Conservation (phyloP, 2,329 filamentous ascomycete species). For the Pseudonectria foliicola region DNA sequence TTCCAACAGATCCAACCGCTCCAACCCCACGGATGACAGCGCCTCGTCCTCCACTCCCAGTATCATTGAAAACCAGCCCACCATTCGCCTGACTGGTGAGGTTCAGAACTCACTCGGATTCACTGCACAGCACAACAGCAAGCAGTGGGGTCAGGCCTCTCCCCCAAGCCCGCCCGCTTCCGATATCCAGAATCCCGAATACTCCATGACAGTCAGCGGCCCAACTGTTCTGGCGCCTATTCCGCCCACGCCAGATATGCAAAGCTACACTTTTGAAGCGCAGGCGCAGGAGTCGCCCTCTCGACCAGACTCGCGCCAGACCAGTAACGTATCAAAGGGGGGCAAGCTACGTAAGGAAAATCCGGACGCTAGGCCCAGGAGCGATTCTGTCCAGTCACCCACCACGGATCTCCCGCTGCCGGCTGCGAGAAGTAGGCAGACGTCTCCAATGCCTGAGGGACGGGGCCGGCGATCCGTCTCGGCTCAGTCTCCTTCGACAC, state of each 20-base stretch:
- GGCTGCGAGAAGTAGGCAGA: conserved; percentile 19
- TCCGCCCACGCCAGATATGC: conserved; percentile 23
- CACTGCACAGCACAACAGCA: conserved; percentile 4
- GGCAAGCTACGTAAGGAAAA: conserved; percentile 27
- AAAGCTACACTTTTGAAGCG: conserved; percentile 16
- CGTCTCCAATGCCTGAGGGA: conserved; percentile 29
- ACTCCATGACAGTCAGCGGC: conserved; percentile 9
- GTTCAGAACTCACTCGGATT: conserved; percentile 13
- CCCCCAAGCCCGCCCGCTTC: conserved; percentile 11
- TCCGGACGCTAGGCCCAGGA: conserved; percentile 23
- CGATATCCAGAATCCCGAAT: conserved; percentile 13
- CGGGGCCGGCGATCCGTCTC: conserved; percentile 41
- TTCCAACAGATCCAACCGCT: conserved; percentile 12
- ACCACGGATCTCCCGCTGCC: conserved; percentile 9
- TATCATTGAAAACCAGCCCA: conserved; percentile 13
- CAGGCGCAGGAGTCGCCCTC: conserved; percentile 13
- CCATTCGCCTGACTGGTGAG: conserved; percentile 13
- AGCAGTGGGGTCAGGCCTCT: conserved; percentile 7
- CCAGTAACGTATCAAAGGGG: conserved; percentile 8
- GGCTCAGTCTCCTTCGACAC: conserved; percentile 32
- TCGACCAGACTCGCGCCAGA: conserved; percentile 8
- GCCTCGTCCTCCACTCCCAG: conserved; percentile 17
- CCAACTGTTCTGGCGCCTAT: conserved; percentile 24
- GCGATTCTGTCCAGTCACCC: conserved; percentile 25
- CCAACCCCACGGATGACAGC: conserved; percentile 20